Percentiles rank a stretch among this genome's conserved stretches.
These are phyloP conservation scores for Trichomonascaceae sp. DNA, from an alignment of 1,139 yeast species.

Conservation along the genomic window DNA sequence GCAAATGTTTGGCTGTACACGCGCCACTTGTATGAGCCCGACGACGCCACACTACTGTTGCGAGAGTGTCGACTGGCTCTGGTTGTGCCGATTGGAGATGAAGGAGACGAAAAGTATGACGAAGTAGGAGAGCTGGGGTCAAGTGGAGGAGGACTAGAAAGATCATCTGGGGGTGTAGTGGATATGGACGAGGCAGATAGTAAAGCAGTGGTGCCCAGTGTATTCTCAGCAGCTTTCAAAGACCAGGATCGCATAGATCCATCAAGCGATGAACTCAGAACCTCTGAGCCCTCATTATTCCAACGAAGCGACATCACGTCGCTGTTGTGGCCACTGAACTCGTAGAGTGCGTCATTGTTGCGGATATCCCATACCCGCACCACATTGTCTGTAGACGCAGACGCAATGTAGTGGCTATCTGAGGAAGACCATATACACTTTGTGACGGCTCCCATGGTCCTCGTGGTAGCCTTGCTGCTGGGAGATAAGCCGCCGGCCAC, in stretches of 20 bases:
- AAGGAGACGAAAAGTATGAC: no score
- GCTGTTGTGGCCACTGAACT: slow-evolving; percentile 45
- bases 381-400: slow-evolving; percentile 45
- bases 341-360: slow-evolving; percentile 36
- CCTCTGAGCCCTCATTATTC: slow-evolving; percentile 35
- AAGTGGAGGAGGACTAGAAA: no score
- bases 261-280: slow-evolving; percentile 50
- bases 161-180: neutral
- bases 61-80: slow-evolving; percentile 18
- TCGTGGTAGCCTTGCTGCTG: slow-evolving; percentile 26
- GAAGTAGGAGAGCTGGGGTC: no score
- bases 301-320: slow-evolving; percentile 48
- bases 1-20: no score
- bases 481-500: slow-evolving; percentile 31
- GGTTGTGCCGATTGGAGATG: no score
- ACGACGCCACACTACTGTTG: slow-evolving; percentile 3
- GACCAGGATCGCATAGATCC: slow-evolving; percentile 59
- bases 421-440: slow-evolving; percentile 50
- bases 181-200: neutral
- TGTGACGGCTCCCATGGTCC: slow-evolving; percentile 20
- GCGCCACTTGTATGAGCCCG: no score
- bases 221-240: no score
- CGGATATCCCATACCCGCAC: slow-evolving; percentile 70
- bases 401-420: slow-evolving; percentile 50
- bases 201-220: no score